Conservation (phyloP, 441 rosid genomes). For the Bocquillonia castaneifolia region DNA sequence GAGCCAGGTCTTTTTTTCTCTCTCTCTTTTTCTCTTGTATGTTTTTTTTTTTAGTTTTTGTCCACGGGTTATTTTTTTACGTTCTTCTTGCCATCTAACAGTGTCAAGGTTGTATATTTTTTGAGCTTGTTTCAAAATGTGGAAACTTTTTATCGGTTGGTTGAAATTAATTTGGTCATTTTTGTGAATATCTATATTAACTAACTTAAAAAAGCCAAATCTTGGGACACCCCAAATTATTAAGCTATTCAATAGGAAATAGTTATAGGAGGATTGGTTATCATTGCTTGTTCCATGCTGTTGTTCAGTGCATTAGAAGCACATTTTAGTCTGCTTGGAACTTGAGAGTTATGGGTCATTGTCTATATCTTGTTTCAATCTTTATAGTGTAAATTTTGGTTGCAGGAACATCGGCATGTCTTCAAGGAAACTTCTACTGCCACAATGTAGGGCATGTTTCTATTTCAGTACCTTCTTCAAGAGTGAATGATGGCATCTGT, state of each 20-base stretch:
- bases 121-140: background rate
- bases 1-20: conserved; percentile 56
- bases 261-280: background rate
- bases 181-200: too few relatives aligned
- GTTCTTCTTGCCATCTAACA: background rate
- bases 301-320: background rate
- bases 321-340: background rate
- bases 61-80: background rate
- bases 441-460: conserved; percentile 61
- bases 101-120: background rate
- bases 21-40: background rate
- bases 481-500: conserved; percentile 84
- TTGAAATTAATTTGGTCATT: background rate
- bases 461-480: conserved; percentile 53
- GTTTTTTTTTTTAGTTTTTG: background rate
- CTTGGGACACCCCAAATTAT: background rate
- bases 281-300: background rate
- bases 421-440: conserved; percentile 70
- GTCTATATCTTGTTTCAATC: background rate
- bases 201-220: too few relatives aligned
- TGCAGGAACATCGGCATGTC: conserved; percentile 87
- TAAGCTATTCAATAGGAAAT: background rate
- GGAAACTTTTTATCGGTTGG: background rate
- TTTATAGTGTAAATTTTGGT: background rate
- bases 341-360: background rate